A percentile compares a stretch with the other conserved stretches of the same genome.
Evolutionary conservation across 139 green algal species (phyloP).

Genomic region (Coccomyxa sp.): DNA sequence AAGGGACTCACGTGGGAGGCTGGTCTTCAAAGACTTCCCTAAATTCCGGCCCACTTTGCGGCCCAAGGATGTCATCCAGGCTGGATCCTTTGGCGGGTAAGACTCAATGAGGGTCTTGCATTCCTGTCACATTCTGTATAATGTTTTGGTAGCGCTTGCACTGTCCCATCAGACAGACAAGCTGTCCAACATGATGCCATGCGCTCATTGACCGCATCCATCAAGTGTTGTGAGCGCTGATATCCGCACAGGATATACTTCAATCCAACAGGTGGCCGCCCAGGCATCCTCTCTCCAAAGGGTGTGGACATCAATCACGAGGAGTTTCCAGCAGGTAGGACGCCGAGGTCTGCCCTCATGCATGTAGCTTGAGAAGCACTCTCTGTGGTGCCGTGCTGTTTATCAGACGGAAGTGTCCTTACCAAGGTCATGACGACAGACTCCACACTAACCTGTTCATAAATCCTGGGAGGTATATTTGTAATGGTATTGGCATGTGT

Average conservation of each 20-base stretch:
- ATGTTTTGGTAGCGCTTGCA: neutral
- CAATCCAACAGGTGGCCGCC: conserved; percentile 43
- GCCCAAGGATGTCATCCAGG: conserved; percentile 37
- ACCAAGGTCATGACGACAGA: no score
- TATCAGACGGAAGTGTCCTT: no score
- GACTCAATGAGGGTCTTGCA: neutral
- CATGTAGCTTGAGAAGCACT: no score
- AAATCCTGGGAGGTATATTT: no score
- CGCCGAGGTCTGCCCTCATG: no score
- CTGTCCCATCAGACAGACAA: neutral
- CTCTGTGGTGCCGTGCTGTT: no score
- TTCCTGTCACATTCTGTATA: neutral
- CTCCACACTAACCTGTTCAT: no score
- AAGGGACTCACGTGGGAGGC: conserved; percentile 13
- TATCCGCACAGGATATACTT: conserved; percentile 50
- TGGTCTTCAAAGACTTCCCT: conserved; percentile 43
- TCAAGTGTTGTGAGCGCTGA: neutral
- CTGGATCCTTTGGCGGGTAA: conserved; percentile 34
- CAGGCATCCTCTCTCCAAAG: conserved; percentile 24
- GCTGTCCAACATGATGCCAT: neutral
- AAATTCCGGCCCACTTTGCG: conserved; percentile 45
- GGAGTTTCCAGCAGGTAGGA: conserved; percentile 47
- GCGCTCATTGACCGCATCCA: no score
- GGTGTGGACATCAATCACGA: conserved; percentile 27
- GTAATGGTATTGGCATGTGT: no score